Evolutionary conservation across 1,284 basidiomycete species (phyloP).

Genomic region (Pterula multifida): DNA sequence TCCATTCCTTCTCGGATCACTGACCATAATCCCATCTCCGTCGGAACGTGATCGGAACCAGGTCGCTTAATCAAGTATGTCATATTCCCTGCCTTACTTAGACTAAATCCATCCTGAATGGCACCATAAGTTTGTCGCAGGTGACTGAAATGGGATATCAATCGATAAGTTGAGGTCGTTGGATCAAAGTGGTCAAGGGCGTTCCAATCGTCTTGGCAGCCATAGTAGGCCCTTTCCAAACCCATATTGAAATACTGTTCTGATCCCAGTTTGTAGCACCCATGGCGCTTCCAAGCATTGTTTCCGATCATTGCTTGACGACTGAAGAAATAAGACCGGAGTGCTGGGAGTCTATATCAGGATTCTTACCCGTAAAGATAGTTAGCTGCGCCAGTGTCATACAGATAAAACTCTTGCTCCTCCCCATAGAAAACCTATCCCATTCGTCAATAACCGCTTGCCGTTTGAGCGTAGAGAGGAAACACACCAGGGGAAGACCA

Average conservation of each 20-base stretch:
- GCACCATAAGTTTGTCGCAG: constrained; percentile 59
- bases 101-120: constrained; percentile 75
- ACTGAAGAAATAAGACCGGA: constrained; percentile 24
- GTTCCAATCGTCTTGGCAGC: constrained; percentile 82
- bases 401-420: constrained; percentile 79
- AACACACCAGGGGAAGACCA: constrained; percentile 64
- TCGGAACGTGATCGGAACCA: constrained; percentile 68
- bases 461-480: neutral
- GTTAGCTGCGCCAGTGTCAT: constrained; percentile 74
- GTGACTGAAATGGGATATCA: constrained; percentile 62
- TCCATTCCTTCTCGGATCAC: constrained; percentile 54
- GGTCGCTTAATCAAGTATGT: constrained; percentile 66
- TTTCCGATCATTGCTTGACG: constrained; percentile 84
- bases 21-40: constrained; percentile 83
- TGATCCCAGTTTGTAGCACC: constrained; percentile 82
- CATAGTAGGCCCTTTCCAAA: constrained; percentile 62
- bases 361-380: constrained; percentile 72
- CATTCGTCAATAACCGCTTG: constrained; percentile 6
- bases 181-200: constrained; percentile 89
- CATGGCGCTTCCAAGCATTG: constrained; percentile 83
- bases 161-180: constrained; percentile 61
- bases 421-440: constrained; percentile 81
- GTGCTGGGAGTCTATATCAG: neutral
- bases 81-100: constrained; percentile 74
- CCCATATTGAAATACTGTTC: constrained; percentile 87